Evolutionary conservation across 148 eudicot species (phyloP).

Genomic region (Persicaria maculosa): DNA sequence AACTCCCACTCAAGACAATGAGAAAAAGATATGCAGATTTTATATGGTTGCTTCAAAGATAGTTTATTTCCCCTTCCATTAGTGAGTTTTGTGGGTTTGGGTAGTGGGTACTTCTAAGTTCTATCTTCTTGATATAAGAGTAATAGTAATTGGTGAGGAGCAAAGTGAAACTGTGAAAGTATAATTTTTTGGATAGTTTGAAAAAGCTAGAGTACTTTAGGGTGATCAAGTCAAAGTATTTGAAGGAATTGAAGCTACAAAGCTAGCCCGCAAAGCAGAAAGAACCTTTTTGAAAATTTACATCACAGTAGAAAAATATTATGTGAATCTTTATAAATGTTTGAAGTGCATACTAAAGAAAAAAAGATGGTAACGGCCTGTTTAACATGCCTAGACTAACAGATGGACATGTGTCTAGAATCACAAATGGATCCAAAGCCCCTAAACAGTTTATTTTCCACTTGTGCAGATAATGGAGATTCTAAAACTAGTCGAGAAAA

Average conservation of each 20-base stretch:
- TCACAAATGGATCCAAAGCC: not conserved
- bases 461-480: constrained; percentile 70
- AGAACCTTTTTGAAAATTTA: not conserved
- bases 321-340: not conserved
- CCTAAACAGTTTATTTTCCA: not conserved
- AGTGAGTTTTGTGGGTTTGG: no score
- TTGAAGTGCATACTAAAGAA: not conserved
- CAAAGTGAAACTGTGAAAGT: not conserved
- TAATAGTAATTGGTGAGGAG: not conserved
- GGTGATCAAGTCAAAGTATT: not conserved
- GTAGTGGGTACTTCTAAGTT: no score
- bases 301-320: not conserved
- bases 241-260: not conserved
- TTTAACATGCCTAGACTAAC: not conserved
- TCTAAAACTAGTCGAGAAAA: constrained; percentile 60
- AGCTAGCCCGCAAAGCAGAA: not conserved
- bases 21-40: not conserved
- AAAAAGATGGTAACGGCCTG: not conserved
- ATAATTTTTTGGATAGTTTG: not conserved
- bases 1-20: not conserved
- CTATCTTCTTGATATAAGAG: not conserved
- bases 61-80: no score
- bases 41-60: no score
- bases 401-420: not conserved
- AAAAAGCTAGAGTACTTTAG: not conserved